Evolutionary conservation across 768 basidiomycete species (phyloP), one percentile per base, ranked within the genome.

Genomic region (Russula sp.): DNA sequence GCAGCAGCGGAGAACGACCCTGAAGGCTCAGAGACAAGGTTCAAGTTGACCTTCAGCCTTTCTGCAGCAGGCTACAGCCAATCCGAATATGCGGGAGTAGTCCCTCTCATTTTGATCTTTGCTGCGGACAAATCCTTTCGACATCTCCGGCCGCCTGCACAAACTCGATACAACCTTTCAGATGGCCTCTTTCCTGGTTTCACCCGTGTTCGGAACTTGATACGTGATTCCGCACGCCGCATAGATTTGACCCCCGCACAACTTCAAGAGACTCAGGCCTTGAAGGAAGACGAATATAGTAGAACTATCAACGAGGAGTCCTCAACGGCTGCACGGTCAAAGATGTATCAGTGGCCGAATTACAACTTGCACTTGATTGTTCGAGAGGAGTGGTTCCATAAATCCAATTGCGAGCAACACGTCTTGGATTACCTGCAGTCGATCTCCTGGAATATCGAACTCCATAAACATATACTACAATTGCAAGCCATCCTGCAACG

Each of bases 11-110:
- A 13, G 5, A 13, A 8, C 13, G 31, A 37, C 42, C 20, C 18
- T 39, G 39, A 45, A 47, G 57, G 27, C 16, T 37, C 5, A 42
- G 58, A 34, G 35, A 58, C 8, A 44, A 63, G 51, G 35, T 53
- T 42, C 22, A 27, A 27, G 22, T 27, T 27, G 22, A 27, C 22
- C 22, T 27, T 27, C 22, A 27, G 22, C 22, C 51, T 63, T 32
- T 47, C 62, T 9, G 56, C 56, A 1, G 51, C 35, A 5, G 45
- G 35, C 4, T 63, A 57, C n/a, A 47, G 62, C 56, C 13, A 63
- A 6, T 37, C 56, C 22, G 31, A 34, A 10, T 58, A 39, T 7
- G 20, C 56, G 20, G 1, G 32, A 4, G n/a, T 63, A 16, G 11
- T 48, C 13, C 56, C 44, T 2, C 14, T 32, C 27, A 20, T 63